Conservation (phyloP, 768 basidiomycete species). For the Rubroboletus satanas region DNA sequence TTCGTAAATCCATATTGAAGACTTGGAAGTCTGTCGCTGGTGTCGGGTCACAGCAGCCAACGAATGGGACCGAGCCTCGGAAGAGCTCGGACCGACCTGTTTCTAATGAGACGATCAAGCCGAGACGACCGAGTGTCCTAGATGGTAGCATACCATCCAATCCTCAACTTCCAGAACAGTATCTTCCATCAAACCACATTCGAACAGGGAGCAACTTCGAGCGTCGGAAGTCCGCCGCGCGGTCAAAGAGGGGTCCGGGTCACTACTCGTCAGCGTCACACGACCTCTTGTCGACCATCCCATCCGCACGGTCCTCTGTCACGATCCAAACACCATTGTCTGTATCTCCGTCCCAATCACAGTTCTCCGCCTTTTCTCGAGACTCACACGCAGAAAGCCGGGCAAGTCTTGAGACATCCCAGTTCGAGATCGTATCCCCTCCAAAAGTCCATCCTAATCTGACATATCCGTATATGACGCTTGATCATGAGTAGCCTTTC, state of each 20-base stretch:
- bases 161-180: conserved; percentile 57
- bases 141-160: conserved; percentile 54
- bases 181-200: conserved; percentile 32
- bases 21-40: conserved; percentile 51
- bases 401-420: conserved; percentile 58
- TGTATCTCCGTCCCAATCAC: conserved; percentile 29
- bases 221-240: conserved; percentile 18
- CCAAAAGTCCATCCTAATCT: conserved; percentile 44
- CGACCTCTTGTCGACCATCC: conserved; percentile 21
- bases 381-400: conserved; percentile 34
- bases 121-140: conserved; percentile 46
- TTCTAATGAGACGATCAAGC: conserved; percentile 34
- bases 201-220: conserved; percentile 34
- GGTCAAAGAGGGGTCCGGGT: conserved; percentile 17
- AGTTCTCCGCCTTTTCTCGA: conserved; percentile 22
- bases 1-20: conserved; percentile 72
- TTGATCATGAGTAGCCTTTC: conserved; percentile 39
- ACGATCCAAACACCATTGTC: conserved; percentile 17
- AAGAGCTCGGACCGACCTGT: conserved; percentile 39
- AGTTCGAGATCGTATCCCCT: conserved; percentile 61
- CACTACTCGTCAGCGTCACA: conserved; percentile 30
- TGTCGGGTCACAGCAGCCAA: conserved; percentile 26
- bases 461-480: conserved; percentile 54
- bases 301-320: conserved; percentile 12
- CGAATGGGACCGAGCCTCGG: conserved; percentile 33